Conservation (phyloP, 2,329 filamentous ascomycete species). For the Diaporthe helianthi region DNA sequence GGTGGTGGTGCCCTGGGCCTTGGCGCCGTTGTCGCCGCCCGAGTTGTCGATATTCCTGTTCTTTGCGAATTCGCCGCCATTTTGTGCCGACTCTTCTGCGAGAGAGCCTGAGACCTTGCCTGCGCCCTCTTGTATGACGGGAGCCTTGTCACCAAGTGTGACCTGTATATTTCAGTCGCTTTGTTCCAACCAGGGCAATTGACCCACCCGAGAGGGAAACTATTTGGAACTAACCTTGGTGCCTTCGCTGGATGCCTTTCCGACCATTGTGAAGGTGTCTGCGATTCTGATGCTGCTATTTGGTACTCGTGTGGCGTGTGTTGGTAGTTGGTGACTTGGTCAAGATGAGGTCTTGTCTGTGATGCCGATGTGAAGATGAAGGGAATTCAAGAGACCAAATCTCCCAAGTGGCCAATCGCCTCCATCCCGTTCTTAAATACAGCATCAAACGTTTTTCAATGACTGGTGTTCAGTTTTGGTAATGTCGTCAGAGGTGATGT, state of each 20-base stretch:
- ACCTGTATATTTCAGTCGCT: constrained; percentile 48
- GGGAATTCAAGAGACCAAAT: not conserved
- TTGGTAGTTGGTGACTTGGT: not conserved
- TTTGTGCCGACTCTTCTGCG: constrained; percentile 72
- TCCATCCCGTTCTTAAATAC: constrained; percentile 5
- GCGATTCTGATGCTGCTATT: not conserved
- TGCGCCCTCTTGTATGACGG: constrained; percentile 63
- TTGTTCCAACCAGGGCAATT: not conserved
- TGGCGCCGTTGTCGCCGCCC: not conserved
- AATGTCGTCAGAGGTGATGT: constrained; percentile 28
- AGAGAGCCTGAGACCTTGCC: constrained; percentile 76
- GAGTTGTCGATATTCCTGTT: constrained; percentile 51
- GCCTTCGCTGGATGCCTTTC: constrained; percentile 29
- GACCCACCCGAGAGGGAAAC: no score
- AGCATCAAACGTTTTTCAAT: not conserved
- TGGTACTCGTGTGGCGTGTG: not conserved
- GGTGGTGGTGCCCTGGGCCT: not conserved
- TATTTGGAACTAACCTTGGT: constrained; percentile 25
- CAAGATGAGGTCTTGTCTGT: not conserved
- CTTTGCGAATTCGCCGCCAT: constrained; percentile 65
- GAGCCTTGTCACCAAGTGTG: constrained; percentile 52
- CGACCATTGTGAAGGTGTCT: constrained; percentile 24
- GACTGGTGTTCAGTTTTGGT: not conserved
- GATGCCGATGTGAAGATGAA: not conserved
- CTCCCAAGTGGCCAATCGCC: not conserved